Evolutionary conservation across 768 basidiomycete genomes (phyloP), one percentile per base, ranked within the genome.

Genomic region (Boletus tylopilopsis): DNA sequence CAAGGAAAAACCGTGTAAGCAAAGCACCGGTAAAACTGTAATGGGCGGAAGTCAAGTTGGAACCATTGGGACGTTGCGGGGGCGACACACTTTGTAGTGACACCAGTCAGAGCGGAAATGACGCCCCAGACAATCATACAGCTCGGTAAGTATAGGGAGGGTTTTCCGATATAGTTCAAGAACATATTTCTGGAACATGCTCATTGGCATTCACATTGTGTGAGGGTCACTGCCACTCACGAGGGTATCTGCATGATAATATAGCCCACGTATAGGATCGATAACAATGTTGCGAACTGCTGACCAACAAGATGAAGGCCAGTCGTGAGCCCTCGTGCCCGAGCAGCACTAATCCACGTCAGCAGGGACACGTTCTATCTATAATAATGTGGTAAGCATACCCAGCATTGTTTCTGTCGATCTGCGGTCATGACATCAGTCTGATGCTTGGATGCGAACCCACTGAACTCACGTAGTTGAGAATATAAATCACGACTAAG

Each of bases 41-140:
- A 11, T 23, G 36, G n/a, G 27, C 25, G 6, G 21, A 10, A 35
- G 24, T 39, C 45, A 50, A 25, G 36, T 33, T 29, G 15, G n/a
- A 25, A 15, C 16, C 19, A 33, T 48, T 23, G 21, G 11, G 10
- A 39, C 21, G 24, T 13, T 42, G 16, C 13, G 10, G 35, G 43
- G 25, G 36, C 11, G 34, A 50, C 57, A 5, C 45, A 67, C 67
- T 71, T 67, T 45, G 55, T 68, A 16, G 63, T 62, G 18, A 70
- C 42, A 2, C 64, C 66, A 25, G 78, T 83, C 48, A 79, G 56
- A 34, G 72, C 64, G 13, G 81, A 83, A 16, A 82, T 75, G 25
- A 69, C 68, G 3, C 87, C 90, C 86, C 86, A 89, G 24, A 86
- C 56, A 9, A 80, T 71, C 85, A 88, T 87, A 56, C 80, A 83